phyloP scores from a whole-genome alignment of 352 stramenopile species.

The Phytophthora colocasiae region DNA sequence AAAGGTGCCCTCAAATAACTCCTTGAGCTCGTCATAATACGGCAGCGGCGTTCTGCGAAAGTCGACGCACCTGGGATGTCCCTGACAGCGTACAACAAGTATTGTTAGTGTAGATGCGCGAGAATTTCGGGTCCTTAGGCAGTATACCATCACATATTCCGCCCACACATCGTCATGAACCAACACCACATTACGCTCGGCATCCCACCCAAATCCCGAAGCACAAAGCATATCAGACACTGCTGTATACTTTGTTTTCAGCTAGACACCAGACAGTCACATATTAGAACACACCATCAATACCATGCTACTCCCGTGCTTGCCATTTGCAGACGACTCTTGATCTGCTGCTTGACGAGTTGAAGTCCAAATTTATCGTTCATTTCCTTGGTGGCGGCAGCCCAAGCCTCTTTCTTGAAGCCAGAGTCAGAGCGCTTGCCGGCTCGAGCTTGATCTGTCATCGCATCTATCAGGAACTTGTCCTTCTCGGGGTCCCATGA shows the following conservation, averaged over 20 bases:
- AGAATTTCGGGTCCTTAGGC: too few relatives aligned
- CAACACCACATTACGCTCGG: background rate
- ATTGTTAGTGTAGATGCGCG: background rate
- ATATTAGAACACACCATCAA: background rate
- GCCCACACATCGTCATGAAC: conserved; percentile 10
- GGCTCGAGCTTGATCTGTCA: background rate
- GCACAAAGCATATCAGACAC: background rate
- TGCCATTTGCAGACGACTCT: conserved; percentile 2
- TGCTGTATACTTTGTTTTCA: background rate
- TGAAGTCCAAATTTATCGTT: background rate
- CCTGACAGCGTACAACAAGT: background rate
- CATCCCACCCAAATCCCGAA: conserved; percentile 8
- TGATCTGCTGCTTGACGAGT: conserved; percentile 2
- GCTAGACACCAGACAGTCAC: background rate
- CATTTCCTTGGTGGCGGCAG: background rate
- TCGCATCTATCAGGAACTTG: background rate
- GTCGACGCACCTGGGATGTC: conserved; percentile 1
- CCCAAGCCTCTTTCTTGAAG: background rate
- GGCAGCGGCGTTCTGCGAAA: background rate
- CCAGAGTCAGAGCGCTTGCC: background rate
- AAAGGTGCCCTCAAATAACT: conserved; percentile 4
- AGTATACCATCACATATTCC: background rate
- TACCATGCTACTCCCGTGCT: background rate
- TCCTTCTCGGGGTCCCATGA: background rate
- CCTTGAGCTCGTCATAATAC: conserved; percentile 1